These are phyloP conservation scores for Gynandropsis gynandra DNA, from an alignment of 345 rosid species.

Conservation along the genomic window DNA sequence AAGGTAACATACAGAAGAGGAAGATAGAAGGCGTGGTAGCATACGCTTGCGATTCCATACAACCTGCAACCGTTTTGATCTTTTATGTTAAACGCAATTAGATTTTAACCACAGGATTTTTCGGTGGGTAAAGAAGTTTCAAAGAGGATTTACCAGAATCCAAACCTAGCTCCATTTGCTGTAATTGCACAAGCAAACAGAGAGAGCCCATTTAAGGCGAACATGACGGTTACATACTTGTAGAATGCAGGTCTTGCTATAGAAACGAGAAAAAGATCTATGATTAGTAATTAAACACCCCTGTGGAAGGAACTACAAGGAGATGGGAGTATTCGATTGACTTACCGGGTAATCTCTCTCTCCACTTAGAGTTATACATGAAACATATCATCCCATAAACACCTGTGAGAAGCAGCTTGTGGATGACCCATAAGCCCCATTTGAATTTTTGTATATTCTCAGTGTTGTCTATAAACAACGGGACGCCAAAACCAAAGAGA, in stretches of 20 bases:
- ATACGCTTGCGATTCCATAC: conserved; percentile 50
- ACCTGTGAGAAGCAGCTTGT: conserved; percentile 68
- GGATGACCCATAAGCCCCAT: conserved; percentile 80
- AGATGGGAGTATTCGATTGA: conserved; percentile 3
- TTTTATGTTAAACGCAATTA: conserved; percentile 1
- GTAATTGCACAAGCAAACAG: conserved; percentile 60
- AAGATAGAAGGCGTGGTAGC: conserved; percentile 80
- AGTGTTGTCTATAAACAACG: conserved; percentile 56
- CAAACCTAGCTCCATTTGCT: conserved; percentile 57
- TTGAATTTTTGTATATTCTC: conserved; percentile 47
- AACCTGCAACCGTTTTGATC: conserved; percentile 46
- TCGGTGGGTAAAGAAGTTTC: conserved; percentile 3
- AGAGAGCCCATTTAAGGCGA: conserved; percentile 48
- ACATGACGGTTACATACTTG: conserved; percentile 64
- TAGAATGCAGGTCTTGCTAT: conserved; percentile 90
- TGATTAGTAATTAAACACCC: conserved; percentile 7
- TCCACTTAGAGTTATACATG: conserved; percentile 82
- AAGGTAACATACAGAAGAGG: conserved; percentile 73
- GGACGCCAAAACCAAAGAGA: conserved; percentile 68
- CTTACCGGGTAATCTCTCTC: conserved; percentile 79
- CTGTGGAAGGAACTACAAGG: background rate
- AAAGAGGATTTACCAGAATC: conserved; percentile 54
- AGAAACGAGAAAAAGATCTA: conserved; percentile 15
- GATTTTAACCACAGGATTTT: conserved; percentile 5
- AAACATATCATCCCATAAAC: conserved; percentile 57